These are phyloP conservation scores for Talaromyces sp. DNA, from an alignment of 2,329 filamentous ascomycete genomes.

Conservation along the genomic window DNA sequence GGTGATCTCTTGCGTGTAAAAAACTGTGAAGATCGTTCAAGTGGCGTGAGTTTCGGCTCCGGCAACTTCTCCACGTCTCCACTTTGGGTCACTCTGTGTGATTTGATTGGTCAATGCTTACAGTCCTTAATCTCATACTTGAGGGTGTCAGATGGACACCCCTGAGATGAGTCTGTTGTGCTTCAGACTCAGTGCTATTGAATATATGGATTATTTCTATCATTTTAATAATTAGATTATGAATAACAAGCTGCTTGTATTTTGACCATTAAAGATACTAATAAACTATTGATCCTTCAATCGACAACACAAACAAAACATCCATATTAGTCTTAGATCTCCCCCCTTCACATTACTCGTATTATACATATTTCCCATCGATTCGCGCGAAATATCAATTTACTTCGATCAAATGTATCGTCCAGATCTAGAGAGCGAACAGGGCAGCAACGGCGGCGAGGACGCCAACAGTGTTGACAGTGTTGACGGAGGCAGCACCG, in stretches of 20 bases:
- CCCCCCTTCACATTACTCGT: not conserved
- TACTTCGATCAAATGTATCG: not conserved
- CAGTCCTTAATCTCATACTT: not conserved
- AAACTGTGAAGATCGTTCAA: not conserved
- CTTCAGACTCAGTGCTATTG: not conserved
- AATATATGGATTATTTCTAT: not conserved
- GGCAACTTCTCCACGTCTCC: not conserved
- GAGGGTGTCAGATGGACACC: not conserved
- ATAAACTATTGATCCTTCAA: not conserved
- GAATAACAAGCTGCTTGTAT: not conserved
- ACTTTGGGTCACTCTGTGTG: not conserved
- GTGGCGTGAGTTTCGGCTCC: not conserved
- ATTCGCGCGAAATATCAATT: not conserved
- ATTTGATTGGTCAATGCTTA: not conserved
- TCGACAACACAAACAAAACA: not conserved
- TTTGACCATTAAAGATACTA: not conserved
- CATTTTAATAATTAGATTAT: no score
- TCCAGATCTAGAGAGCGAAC: constrained; percentile 13
- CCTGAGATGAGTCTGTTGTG: not conserved
- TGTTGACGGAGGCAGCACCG: constrained; percentile 13
- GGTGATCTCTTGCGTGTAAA: not conserved
- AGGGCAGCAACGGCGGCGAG: constrained; percentile 14
- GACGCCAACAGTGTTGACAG: constrained; percentile 12
- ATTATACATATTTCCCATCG: not conserved
- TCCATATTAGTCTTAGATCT: not conserved